Percentiles rank a stretch among this genome's conserved stretches.
Conservation (phyloP, 768 basidiomycete species). For the Cystofilobasidium bisporidii region DNA sequence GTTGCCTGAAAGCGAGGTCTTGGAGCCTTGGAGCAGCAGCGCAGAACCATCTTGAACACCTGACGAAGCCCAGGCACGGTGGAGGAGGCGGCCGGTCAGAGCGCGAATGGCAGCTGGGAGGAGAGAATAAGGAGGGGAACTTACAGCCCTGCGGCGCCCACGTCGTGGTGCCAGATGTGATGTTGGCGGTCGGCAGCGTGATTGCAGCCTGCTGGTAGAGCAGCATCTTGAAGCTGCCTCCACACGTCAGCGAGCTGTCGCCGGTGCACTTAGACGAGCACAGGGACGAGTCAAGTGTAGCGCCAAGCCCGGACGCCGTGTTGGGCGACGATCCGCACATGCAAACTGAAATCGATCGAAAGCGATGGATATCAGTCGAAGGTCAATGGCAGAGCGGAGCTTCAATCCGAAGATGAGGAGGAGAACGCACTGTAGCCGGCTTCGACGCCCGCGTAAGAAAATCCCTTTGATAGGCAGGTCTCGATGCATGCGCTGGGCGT, state of each 20-base stretch:
- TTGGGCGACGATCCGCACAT: background rate
- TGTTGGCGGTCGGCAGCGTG: too few species aligned
- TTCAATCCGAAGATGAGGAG: background rate
- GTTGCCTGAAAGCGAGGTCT: background rate
- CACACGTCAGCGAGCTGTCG: background rate
- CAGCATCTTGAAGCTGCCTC: too few species aligned
- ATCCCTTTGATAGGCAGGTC: slow-evolving; percentile 1
- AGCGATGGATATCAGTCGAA: background rate
- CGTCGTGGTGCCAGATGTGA: background rate
- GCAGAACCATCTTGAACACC: background rate
- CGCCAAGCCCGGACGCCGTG: background rate
- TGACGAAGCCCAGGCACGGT: too few species aligned
- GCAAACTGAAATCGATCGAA: background rate
- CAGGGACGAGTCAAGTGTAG: background rate
- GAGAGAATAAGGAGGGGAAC: too few species aligned
- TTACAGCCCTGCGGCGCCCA: background rate
- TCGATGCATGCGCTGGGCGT: background rate
- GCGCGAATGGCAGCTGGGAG: too few species aligned
- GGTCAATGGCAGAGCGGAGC: background rate
- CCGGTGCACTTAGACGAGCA: background rate
- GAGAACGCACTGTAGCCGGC: too few species aligned
- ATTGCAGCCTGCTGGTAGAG: too few species aligned
- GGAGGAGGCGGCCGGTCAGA: too few species aligned
- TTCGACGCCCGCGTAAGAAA: background rate
- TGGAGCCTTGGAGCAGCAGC: background rate